Evolutionary conservation across 1,284 basidiomycete species (phyloP), one percentile per base, ranked within the genome.

Genomic region (Puccinia sorghi): DNA sequence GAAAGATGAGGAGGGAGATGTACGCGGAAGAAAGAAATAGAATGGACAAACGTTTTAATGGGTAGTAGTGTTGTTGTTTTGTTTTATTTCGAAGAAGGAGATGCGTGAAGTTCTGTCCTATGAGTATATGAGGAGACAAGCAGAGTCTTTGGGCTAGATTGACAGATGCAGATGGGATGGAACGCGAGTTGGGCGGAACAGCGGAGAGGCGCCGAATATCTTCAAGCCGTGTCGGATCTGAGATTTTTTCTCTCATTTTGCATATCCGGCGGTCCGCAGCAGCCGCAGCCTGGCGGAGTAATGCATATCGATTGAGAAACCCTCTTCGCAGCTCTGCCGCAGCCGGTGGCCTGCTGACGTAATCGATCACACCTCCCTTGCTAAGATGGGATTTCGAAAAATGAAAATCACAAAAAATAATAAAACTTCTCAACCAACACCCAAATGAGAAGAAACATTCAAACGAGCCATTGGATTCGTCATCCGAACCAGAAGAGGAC

Each of bases 391-490:
- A 32, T 37, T 17, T 27, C 32, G 3, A 39, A 11, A 61, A 37
- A 56, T 54, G 3, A 54, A 1, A 54, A n/a, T 20, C 2, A n/a
- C 15, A 20, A 54, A 56, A 56, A 56, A 56, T 12, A 56, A 20
- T n/a, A 27, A 56, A 4, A 56, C 54, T 22, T 27, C 9, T 22
- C 11, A 27, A 27, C 9, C 22, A 37, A 61, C 27, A 63, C 43
- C 41, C 61, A 64, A 46, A 64, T 64, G 61, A 64, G 61, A 64
- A 64, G 61, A 64, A 32, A 32, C 4, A 22, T 64, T 15, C 43
- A 41, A 64, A 13, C 61, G 39, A 64, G 46, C 61, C 61, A 64
- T 43, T 22, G 20, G 41, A 64, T 64, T 64, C 61, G 61, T 11
- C 39, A 64, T 64, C 22, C 61, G 61, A 64, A 64, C 41, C 41